These are phyloP conservation scores for Wallacemonas sp. DNA, from an alignment of 208 protist genomes.

Conservation along the genomic window DNA sequence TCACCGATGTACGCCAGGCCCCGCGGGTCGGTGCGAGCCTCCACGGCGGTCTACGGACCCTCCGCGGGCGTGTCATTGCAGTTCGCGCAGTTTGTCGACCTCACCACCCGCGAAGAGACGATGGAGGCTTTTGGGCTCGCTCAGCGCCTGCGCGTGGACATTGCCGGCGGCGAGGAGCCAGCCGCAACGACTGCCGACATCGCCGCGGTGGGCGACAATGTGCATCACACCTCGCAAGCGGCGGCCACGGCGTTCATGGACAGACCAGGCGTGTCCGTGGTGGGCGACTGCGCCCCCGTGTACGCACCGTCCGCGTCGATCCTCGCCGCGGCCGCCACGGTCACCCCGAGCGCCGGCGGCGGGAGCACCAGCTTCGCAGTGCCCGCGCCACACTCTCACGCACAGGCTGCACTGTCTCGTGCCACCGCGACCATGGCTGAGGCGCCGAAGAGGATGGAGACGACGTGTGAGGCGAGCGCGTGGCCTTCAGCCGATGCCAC, in stretches of 20 bases:
- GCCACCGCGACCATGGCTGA: no score
- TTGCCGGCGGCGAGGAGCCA: background rate
- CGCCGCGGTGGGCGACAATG: background rate
- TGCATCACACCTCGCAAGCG: no score
- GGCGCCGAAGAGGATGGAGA: no score
- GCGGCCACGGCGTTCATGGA: no score
- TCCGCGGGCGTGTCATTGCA: conserved; percentile 12
- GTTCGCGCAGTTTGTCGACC: conserved; percentile 66
- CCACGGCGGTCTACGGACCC: conserved; percentile 29
- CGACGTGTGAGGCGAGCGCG: no score
- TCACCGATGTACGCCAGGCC: background rate
- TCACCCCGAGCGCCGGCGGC: background rate
- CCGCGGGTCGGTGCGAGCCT: background rate
- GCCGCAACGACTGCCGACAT: background rate
- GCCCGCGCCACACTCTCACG: background rate
- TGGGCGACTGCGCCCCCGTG: background rate
- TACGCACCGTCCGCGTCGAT: background rate
- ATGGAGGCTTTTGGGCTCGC: conserved; percentile 56
- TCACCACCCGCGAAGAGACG: conserved; percentile 33
- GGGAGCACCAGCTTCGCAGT: background rate
- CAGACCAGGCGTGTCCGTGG: no score
- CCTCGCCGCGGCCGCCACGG: background rate
- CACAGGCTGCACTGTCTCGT: no score
- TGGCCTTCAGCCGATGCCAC: conserved; percentile 1
- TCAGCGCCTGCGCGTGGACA: background rate